Evolutionary conservation across 805 yeast species (phyloP).

Genomic region (Saccharomyces jurei): DNA sequence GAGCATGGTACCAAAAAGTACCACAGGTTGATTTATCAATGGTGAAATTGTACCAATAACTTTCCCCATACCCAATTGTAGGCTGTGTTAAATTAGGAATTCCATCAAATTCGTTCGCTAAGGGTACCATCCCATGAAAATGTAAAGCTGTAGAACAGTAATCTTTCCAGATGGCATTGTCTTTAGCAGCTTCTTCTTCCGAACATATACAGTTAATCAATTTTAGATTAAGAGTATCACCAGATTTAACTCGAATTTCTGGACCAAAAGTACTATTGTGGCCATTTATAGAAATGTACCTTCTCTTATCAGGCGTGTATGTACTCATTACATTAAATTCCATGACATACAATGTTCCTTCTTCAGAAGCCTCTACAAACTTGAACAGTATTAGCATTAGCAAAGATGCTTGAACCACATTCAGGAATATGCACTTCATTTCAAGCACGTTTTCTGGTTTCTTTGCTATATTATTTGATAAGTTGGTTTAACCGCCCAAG

Average conservation of each 20-base stretch:
- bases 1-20: slow-evolving; percentile 53
- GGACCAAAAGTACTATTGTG: slow-evolving; percentile 18
- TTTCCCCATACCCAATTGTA: slow-evolving; percentile 58
- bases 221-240: slow-evolving; percentile 16
- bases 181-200: slow-evolving; percentile 18
- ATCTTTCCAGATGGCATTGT: slow-evolving; percentile 9
- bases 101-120: slow-evolving; percentile 39
- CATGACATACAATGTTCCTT: slow-evolving; percentile 4
- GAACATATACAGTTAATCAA: slow-evolving; percentile 19
- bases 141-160: slow-evolving; percentile 36
- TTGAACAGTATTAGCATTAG: not conserved
- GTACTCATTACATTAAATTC: slow-evolving; percentile 11
- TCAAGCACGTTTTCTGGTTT: not conserved
- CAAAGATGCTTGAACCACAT: not conserved
- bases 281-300: slow-evolving; percentile 20
- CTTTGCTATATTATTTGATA: not conserved
- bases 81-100: slow-evolving; percentile 48
- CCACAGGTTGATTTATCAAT: slow-evolving; percentile 39
- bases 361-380: not conserved
- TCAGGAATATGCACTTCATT: not conserved
- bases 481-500: not conserved
- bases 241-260: slow-evolving; percentile 14
- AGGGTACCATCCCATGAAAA: slow-evolving; percentile 45
- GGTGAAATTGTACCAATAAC: slow-evolving; percentile 42
- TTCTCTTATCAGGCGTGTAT: slow-evolving; percentile 9